phyloP scores from a whole-genome alignment of 2,329 filamentous ascomycete species.

The Aspergillus persii region DNA sequence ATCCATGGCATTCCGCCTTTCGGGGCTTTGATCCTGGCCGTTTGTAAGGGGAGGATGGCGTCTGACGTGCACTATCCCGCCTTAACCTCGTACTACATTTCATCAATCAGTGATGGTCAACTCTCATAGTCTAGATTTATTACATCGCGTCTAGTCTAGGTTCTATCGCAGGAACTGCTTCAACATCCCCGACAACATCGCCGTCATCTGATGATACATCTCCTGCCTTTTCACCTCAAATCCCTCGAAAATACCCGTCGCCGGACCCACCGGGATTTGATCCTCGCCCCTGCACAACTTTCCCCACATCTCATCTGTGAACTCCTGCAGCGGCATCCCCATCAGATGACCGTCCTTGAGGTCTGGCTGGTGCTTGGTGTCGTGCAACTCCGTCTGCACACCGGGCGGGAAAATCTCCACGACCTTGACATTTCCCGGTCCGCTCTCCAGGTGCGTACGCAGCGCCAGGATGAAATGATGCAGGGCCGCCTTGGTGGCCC shows the following conservation, averaged over 20 bases:
- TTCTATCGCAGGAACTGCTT: constrained; percentile 22
- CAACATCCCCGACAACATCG: constrained; percentile 19
- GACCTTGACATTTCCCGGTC: constrained; percentile 48
- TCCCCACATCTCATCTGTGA: constrained; percentile 50
- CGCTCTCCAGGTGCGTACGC: constrained; percentile 48
- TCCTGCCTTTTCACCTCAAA: constrained; percentile 52
- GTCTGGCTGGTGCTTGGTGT: constrained; percentile 55
- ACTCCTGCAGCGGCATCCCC: constrained; percentile 55
- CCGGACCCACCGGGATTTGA: constrained; percentile 51
- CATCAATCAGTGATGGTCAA: neutral
- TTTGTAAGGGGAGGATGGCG: constrained; percentile 22
- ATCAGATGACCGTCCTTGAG: constrained; percentile 50
- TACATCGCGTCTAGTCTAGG: too few relatives aligned
- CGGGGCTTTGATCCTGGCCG: constrained; percentile 24
- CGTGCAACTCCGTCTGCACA: constrained; percentile 58
- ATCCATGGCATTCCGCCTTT: constrained; percentile 20
- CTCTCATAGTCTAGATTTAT: too few relatives aligned
- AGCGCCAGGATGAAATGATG: constrained; percentile 54
- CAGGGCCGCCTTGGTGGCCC: constrained; percentile 55
- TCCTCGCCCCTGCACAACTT: constrained; percentile 49
- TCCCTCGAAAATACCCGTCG: constrained; percentile 40
- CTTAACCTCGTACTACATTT: neutral
- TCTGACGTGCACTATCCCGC: constrained; percentile 16
- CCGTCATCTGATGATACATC: constrained; percentile 30
- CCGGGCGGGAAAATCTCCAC: constrained; percentile 56